A percentile compares a stretch with the other conserved stretches of the same genome.
Evolutionary conservation across 1,139 yeast genomes (phyloP).

Genomic region (Geotrichum bryndzae): DNA sequence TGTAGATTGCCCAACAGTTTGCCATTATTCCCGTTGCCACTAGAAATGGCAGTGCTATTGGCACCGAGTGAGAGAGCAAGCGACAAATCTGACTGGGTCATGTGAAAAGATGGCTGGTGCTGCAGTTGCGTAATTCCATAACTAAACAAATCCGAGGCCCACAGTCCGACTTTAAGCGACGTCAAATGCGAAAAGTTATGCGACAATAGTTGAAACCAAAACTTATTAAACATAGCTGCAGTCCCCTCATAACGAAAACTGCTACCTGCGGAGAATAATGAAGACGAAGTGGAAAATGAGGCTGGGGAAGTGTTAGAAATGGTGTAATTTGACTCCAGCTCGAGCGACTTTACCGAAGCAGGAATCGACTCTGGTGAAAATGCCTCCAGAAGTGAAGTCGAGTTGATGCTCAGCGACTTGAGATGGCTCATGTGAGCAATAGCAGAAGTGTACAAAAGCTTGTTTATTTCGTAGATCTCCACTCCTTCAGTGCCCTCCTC

Average conservation of each 20-base stretch:
- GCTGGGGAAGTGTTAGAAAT: not conserved
- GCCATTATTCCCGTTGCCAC: not conserved
- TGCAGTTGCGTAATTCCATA: not conserved
- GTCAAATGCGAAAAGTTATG: constrained; percentile 3
- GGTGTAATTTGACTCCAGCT: constrained; percentile 7
- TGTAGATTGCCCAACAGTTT: not conserved
- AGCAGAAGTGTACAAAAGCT: not conserved
- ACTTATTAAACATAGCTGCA: not conserved
- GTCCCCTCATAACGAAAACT: not conserved
- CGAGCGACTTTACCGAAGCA: not conserved
- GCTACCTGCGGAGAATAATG: not conserved
- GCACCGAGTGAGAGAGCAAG: not conserved
- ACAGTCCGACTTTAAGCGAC: constrained; percentile 1
- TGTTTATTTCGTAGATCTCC: not conserved
- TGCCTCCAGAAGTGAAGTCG: constrained; percentile 6
- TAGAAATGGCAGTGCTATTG: not conserved
- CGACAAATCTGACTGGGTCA: not conserved
- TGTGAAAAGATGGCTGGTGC: not conserved
- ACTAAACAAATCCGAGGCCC: constrained; percentile 2
- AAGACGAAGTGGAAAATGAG: not conserved
- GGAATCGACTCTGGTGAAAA: constrained; percentile 3
- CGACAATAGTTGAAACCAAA: not conserved
- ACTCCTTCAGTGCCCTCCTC: not conserved
- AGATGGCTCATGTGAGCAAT: not conserved
- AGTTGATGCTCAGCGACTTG: constrained; percentile 2